These are phyloP conservation scores for Annona cherimola DNA, from an alignment of 164 flowering plant species.

Conservation along the genomic window DNA sequence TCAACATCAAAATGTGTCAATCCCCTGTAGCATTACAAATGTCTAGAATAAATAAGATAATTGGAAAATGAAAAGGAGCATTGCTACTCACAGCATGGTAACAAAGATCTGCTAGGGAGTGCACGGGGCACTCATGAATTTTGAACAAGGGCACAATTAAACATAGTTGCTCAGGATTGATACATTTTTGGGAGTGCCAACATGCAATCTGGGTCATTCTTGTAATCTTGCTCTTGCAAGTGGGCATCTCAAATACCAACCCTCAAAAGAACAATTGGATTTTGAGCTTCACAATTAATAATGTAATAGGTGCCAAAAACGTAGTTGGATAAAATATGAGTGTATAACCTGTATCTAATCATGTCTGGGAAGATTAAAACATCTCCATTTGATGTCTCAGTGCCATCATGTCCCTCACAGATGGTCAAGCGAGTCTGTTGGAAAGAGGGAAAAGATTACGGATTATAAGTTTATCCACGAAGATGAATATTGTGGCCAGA, in stretches of 20 bases:
- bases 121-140: too few relatives aligned
- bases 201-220: too few relatives aligned
- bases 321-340: background rate
- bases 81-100: background rate
- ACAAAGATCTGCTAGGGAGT: too few relatives aligned
- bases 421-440: slow-evolving; percentile 78
- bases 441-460: background rate
- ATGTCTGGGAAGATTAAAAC: slow-evolving; percentile 96
- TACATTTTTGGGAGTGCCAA: too few relatives aligned
- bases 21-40: slow-evolving; percentile 56
- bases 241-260: background rate
- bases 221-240: background rate
- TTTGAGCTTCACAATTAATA: background rate
- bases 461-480: too few relatives aligned
- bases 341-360: slow-evolving; percentile 86
- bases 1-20: slow-evolving; percentile 92
- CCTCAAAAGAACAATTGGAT: background rate
- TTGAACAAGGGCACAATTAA: too few relatives aligned
- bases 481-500: too few relatives aligned
- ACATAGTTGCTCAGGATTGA: too few relatives aligned
- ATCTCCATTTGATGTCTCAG: slow-evolving; percentile 94
- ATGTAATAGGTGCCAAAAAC: background rate
- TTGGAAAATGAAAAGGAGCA: background rate
- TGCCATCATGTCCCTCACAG: slow-evolving; percentile 96
- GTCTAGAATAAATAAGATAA: slow-evolving; percentile 7